phyloP scores from a whole-genome alignment of 352 stramenopile species.

The Phytopythium cucurbitacearum region DNA sequence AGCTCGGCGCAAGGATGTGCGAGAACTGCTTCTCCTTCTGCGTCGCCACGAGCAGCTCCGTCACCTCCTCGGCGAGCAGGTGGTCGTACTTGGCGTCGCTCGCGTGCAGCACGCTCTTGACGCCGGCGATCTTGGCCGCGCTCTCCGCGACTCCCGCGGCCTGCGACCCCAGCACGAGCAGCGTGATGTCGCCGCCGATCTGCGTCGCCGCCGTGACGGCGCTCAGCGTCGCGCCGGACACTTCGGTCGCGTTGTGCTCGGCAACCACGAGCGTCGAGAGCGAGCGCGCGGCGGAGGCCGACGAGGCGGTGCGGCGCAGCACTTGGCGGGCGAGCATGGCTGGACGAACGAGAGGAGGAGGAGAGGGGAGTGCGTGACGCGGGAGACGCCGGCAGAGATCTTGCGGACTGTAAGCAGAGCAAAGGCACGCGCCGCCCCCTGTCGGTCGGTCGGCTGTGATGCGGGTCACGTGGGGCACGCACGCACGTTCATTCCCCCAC shows the following conservation, averaged over 20 bases:
- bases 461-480: too few species aligned
- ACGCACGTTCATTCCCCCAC: too few species aligned
- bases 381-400: too few species aligned
- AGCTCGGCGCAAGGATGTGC: conserved; percentile 93
- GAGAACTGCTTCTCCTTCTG: conserved; percentile 71
- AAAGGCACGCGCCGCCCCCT: too few species aligned
- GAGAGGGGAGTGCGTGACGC: neutral
- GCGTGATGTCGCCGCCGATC: conserved; percentile 77
- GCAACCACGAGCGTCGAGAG: conserved; percentile 86
- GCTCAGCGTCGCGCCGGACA: conserved; percentile 74
- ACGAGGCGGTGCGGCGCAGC: conserved; percentile 40
- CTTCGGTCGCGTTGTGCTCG: conserved; percentile 75
- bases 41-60: conserved; percentile 63
- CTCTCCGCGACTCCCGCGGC: conserved; percentile 49
- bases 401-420: too few species aligned
- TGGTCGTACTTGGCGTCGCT: conserved; percentile 88
- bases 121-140: conserved; percentile 73
- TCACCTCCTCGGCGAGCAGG: conserved; percentile 83
- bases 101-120: conserved; percentile 80
- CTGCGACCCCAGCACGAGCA: conserved; percentile 73
- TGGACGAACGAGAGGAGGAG: neutral
- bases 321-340: conserved; percentile 36
- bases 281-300: conserved; percentile 17
- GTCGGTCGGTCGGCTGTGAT: too few species aligned
- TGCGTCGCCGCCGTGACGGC: conserved; percentile 84